Evolutionary conservation across 2,329 filamentous ascomycete species (phyloP).

Genomic region (Fusarium albidum): DNA sequence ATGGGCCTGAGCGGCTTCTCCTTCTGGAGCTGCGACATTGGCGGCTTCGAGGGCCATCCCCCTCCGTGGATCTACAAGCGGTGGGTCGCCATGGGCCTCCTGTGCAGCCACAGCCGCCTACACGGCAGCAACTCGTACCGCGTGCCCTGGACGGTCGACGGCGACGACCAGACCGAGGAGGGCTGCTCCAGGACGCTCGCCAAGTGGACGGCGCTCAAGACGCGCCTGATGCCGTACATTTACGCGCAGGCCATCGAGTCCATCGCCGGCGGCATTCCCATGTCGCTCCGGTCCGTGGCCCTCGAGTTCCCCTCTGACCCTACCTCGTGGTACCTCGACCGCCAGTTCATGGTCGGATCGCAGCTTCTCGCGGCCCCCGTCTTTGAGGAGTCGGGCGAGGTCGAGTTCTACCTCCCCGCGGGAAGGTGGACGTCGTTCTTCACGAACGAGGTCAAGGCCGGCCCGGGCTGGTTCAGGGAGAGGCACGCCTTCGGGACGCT

Average conservation of each 20-base stretch:
- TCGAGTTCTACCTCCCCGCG: conserved; percentile 70
- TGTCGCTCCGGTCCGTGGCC: conserved; percentile 70
- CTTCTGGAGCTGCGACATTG: conserved; percentile 76
- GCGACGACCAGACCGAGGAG: conserved; percentile 64
- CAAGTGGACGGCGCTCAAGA: conserved; percentile 59
- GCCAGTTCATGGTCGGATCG: conserved; percentile 77
- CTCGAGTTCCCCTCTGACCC: conserved; percentile 76
- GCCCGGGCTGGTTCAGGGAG: conserved; percentile 67
- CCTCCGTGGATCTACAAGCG: conserved; percentile 77
- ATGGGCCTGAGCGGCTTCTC: conserved; percentile 71
- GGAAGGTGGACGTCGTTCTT: conserved; percentile 59
- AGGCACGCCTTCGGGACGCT: conserved; percentile 66
- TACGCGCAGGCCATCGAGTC: conserved; percentile 53
- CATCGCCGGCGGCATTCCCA: conserved; percentile 62
- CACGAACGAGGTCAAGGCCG: conserved; percentile 57
- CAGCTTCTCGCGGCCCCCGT: conserved; percentile 70
- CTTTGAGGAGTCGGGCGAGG: conserved; percentile 68
- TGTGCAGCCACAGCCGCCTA: conserved; percentile 74
- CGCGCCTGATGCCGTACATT: conserved; percentile 61
- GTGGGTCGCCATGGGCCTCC: conserved; percentile 78
- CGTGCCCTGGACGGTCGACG: conserved; percentile 77
- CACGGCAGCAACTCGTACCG: conserved; percentile 76
- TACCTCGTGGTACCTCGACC: conserved; percentile 73
- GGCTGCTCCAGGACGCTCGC: conserved; percentile 60
- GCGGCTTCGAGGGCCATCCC: conserved; percentile 75